Percentiles rank a stretch among this genome's conserved stretches.
phyloP scores from a whole-genome alignment of 306 rosid genomes.

The Prunus fruticosa region DNA sequence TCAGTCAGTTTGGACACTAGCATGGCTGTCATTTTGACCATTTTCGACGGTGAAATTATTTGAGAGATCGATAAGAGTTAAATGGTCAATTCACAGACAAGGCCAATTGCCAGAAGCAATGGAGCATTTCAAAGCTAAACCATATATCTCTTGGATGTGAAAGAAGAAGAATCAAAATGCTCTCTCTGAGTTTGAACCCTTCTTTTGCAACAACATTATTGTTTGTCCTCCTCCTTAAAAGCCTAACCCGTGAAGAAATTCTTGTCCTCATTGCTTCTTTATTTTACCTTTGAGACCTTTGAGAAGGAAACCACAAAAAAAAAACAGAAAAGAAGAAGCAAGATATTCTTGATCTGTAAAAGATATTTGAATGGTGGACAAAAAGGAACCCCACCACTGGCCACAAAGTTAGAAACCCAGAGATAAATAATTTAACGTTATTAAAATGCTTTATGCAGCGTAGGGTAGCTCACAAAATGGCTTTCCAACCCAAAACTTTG shows the following conservation, averaged over 20 bases:
- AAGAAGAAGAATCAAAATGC: slow-evolving; percentile 14
- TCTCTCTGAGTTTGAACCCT: slow-evolving; percentile 38
- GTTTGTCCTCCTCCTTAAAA: slow-evolving; percentile 48
- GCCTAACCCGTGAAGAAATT: slow-evolving; percentile 46
- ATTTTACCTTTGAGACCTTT: background rate
- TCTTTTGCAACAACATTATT: slow-evolving; percentile 44
- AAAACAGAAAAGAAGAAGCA: background rate
- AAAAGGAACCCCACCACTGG: slow-evolving; percentile 27
- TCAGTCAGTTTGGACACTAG: background rate
- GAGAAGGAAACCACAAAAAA: background rate
- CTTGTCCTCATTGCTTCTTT: slow-evolving; percentile 21
- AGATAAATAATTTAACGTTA: slow-evolving; percentile 20
- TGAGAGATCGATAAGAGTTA: background rate
- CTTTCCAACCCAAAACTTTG: slow-evolving; percentile 28
- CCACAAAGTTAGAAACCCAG: slow-evolving; percentile 21
- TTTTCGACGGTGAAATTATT: background rate
- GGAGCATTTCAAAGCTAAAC: slow-evolving; percentile 5
- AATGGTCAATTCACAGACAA: background rate
- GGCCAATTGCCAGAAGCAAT: background rate
- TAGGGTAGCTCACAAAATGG: slow-evolving; percentile 23
- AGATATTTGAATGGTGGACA: slow-evolving; percentile 38
- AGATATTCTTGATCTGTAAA: slow-evolving; percentile 16
- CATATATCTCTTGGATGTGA: background rate
- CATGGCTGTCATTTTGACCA: slow-evolving; percentile 2
- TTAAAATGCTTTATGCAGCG: slow-evolving; percentile 34